Conservation (phyloP, 495 filamentous ascomycete genomes). For the Eremomyces bilateralis region DNA sequence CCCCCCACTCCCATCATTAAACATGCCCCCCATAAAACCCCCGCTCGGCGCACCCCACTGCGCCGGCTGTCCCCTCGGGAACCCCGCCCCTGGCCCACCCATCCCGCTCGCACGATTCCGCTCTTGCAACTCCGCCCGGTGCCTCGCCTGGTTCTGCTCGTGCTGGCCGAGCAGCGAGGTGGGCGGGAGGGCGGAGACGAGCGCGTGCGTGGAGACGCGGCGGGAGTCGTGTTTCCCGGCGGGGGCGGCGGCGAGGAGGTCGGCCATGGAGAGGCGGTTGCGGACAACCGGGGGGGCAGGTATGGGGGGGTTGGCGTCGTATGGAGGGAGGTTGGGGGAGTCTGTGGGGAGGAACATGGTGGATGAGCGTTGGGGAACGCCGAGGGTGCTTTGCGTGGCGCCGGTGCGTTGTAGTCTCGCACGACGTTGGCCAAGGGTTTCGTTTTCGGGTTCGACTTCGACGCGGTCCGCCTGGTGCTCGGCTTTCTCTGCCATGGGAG, state of each 20-base stretch:
- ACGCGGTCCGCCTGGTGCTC: no score
- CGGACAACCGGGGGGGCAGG: conserved; percentile 15
- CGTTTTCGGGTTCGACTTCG: conserved; percentile 12
- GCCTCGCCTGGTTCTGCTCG: conserved; percentile 9
- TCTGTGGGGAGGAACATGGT: conserved; percentile 1
- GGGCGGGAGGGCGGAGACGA: conserved; percentile 6
- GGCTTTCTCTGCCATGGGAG: conserved; percentile 16
- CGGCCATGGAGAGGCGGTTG: conserved; percentile 41
- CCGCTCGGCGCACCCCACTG: background rate
- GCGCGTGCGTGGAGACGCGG: conserved; percentile 8
- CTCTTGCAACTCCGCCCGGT: conserved; percentile 7
- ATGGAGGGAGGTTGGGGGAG: conserved; percentile 36
- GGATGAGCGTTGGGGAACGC: background rate
- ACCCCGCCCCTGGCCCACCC: conserved; percentile 1
- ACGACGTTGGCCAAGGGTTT: conserved; percentile 70
- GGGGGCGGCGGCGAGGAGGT: conserved; percentile 40
- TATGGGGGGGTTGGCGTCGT: conserved; percentile 41
- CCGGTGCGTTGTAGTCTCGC: conserved; percentile 29
- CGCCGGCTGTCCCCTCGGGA: conserved; percentile 18
- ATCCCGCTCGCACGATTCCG: background rate
- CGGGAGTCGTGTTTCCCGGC: conserved; percentile 11
- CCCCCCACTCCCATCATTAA: conserved; percentile 29
- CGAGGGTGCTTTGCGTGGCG: background rate
- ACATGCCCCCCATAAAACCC: conserved; percentile 25
- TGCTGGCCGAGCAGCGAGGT: conserved; percentile 14